Base-by-base conservation (phyloP, 306 rosid species). In the Pyrus bretschneideri region DNA sequence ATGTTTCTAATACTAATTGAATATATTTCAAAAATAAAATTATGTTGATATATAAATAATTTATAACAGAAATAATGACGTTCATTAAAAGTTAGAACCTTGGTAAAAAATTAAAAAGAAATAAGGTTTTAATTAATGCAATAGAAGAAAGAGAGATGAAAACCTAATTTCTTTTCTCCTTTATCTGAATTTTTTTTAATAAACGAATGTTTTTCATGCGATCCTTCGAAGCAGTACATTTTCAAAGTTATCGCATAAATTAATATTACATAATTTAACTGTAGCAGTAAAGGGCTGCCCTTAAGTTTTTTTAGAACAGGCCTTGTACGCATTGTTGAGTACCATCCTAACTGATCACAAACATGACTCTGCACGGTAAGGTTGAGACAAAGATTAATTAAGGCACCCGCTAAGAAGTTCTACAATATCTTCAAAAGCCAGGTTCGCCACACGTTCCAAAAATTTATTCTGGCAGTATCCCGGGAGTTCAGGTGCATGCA, bases 401-500 rank as follows among this genome's bases (percentile, higher is more conserved):
- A 80, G 35, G 67, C 75, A 55, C 31, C 52, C 21, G 76, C 87
- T 52, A 58, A 76, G 55, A 49, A 49, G 55, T 49, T 66, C 40
- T 85, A 82, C 75, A 38, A 72, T 23, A 18, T 82, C 69, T 85
- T 77, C 49, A 68, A 68, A 57, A 71, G 67, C 4, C 15, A 62
- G 11, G 81, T 76, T 22, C 62, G 58, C 35, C 78, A 80, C 78
- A 80, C 5, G 31, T 82, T 38, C 84, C 86, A 8, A 83, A 77
- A 23, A 72, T 68, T 22, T 42, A 79, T 23, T 54, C 79, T 15
- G 59, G 60, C 42, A 40, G 45, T 46, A 58, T 85, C 1, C 70
- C 75, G 3, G 78, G 55, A 13, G 89, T 82, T 23, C 66, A 78
- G 45, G 76, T 85, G 49, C 86, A 85, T 58, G 79, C 70, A 69